These are phyloP conservation scores for Myochromella boudieri DNA, from an alignment of 768 basidiomycete species.

Conservation along the genomic window DNA sequence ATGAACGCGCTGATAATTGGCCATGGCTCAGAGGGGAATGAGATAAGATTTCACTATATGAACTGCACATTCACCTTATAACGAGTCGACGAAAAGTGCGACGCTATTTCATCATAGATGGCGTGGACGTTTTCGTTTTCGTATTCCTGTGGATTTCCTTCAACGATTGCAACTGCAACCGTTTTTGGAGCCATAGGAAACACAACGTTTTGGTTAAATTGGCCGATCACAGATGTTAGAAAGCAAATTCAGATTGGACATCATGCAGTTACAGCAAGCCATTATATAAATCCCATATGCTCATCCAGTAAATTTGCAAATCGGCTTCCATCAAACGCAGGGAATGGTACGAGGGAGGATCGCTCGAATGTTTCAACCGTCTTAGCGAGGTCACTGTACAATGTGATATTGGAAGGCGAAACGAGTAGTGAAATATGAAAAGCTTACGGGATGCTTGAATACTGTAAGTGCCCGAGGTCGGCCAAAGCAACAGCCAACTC, in stretches of 20 bases:
- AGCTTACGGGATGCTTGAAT: slow-evolving; percentile 60
- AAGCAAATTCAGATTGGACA: background rate
- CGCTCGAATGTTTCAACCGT: slow-evolving; percentile 52
- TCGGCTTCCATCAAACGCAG: slow-evolving; percentile 62
- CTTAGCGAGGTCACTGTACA: slow-evolving; percentile 49
- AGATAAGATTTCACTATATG: background rate
- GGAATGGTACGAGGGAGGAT: slow-evolving; percentile 54
- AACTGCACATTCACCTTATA: slow-evolving; percentile 64
- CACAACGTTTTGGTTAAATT: background rate
- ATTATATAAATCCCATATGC: slow-evolving; percentile 67
- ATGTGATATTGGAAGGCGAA: background rate
- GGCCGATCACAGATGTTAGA: slow-evolving; percentile 15
- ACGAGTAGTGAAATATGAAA: background rate
- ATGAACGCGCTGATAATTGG: slow-evolving; percentile 82
- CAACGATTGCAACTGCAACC: slow-evolving; percentile 40
- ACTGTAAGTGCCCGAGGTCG: slow-evolving; percentile 53
- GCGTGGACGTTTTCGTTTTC: slow-evolving; percentile 78
- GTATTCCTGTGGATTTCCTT: slow-evolving; percentile 55
- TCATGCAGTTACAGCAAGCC: slow-evolving; percentile 2
- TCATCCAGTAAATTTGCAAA: slow-evolving; percentile 72
- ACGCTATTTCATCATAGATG: slow-evolving; percentile 83
- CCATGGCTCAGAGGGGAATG: slow-evolving; percentile 65
- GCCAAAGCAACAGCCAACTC: slow-evolving; percentile 78
- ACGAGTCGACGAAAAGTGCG: slow-evolving; percentile 85
- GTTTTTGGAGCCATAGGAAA: slow-evolving; percentile 17